Conservation (phyloP, 257 asterid species). For the Pogostemon cablin region DNA sequence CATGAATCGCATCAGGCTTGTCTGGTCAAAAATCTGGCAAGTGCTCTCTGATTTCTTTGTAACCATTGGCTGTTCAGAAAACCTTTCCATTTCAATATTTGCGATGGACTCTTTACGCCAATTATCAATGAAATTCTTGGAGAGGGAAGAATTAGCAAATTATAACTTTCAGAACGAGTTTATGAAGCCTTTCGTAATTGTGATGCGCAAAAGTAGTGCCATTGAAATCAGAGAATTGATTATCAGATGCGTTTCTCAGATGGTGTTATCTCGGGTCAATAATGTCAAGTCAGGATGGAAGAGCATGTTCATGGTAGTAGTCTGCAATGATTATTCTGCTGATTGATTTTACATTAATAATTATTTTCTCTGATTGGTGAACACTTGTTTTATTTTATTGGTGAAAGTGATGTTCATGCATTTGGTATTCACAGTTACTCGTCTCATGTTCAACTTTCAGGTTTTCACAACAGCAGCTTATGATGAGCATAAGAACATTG, state of each 20-base stretch:
- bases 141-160: slow-evolving; percentile 96
- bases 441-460: slow-evolving; percentile 49
- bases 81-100: slow-evolving; percentile 94
- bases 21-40: slow-evolving; percentile 96
- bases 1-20: slow-evolving; percentile 97
- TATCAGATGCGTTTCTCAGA: slow-evolving; percentile 95
- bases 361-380: slow-evolving; percentile 19
- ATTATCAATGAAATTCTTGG: slow-evolving; percentile 95
- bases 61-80: slow-evolving; percentile 92
- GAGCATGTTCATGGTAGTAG: slow-evolving; percentile 98
- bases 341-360: slow-evolving; percentile 23
- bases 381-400: not conserved
- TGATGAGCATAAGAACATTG: slow-evolving; percentile 96
- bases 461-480: slow-evolving; percentile 96
- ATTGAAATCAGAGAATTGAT: slow-evolving; percentile 96
- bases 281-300: slow-evolving; percentile 99
- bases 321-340: slow-evolving; percentile 29
- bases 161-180: slow-evolving; percentile 98
- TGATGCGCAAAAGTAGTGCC: slow-evolving; percentile 97
- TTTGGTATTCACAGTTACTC: slow-evolving; percentile 20
- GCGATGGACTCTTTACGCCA: slow-evolving; percentile 99
- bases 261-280: slow-evolving; percentile 95
- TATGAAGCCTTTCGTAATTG: slow-evolving; percentile 98
- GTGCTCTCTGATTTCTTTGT: slow-evolving; percentile 92
- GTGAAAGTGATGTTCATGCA: slow-evolving; percentile 22